Base-by-base conservation (phyloP, 2,329 filamentous ascomycete genomes). In the Cladosporium cucumerinum region DNA sequence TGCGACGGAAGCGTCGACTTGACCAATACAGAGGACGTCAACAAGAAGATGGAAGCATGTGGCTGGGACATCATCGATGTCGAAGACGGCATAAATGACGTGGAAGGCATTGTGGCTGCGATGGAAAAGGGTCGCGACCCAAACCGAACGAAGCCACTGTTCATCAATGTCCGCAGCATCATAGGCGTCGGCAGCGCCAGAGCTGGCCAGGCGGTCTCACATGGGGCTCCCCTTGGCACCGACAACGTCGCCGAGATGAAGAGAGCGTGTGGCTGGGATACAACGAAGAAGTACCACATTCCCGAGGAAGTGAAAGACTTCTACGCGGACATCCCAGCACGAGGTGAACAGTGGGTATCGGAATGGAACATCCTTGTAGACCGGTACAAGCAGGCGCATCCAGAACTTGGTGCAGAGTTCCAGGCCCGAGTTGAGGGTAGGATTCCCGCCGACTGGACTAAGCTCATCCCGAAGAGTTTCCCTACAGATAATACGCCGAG, bases 181-280 rank as follows among this genome's bases (percentile, higher is more conserved):
- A 87, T 87, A 25, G 84, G 85, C 2, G 70, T 85, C 0, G 83
- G 83, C 18, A 85, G 79, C 68, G 76, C 76, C 3, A 77, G 79
- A 5, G 81, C 81, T 0, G 83, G 83, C 5, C 75, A 83, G 16
- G 84, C 85, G 3, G 80, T 81, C 23, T 83, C 85, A 0, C 86
- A 88, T 66, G 85, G 85, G 25, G 85, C 82, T 12, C 84, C 86
- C 1, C 84, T 86, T 48, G 85, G 84, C 6, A 74, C 78, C 1
- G 79, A 83, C 1, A 83, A 85, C 60, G 82, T 88, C 1, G 81
- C 78, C 0, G 76, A 81, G n/a, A 82, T 86, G 74, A 88, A 88
- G 78, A 78, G 73, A 49, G 73, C 73, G 3, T 79, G 80, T 51
- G 82, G 81, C 4, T 80, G 86, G 69, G 77, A 86, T 66, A 79